These are phyloP conservation scores for Volvariella surrecta DNA, from an alignment of 1,284 basidiomycete genomes.

Conservation along the genomic window DNA sequence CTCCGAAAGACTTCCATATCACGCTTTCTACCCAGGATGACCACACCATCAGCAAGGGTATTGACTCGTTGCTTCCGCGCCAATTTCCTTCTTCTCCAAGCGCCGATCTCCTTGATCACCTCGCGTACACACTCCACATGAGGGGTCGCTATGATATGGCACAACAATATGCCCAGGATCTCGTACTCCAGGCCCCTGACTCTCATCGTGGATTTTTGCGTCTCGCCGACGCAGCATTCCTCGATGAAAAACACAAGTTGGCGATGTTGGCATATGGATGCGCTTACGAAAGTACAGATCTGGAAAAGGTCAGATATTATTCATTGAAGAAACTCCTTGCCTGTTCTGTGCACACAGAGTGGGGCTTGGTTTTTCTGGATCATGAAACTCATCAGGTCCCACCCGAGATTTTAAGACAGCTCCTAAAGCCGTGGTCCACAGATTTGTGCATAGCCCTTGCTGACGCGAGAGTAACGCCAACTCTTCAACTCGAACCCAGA, in stretches of 20 bases:
- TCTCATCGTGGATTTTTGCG: constrained; percentile 42
- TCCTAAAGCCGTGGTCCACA: constrained; percentile 35
- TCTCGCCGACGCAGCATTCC: constrained; percentile 35
- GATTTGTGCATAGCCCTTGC: constrained; percentile 25
- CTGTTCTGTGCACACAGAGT: constrained; percentile 40
- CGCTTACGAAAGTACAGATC: constrained; percentile 28
- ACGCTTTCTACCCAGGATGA: constrained; percentile 35
- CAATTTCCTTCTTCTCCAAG: constrained; percentile 18
- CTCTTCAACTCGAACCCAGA: constrained; percentile 31
- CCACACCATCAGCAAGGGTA: constrained; percentile 35
- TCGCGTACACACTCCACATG: constrained; percentile 35
- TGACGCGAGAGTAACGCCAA: constrained; percentile 21
- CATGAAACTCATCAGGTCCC: constrained; percentile 31
- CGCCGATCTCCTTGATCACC: constrained; percentile 34
- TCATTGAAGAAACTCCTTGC: constrained; percentile 35
- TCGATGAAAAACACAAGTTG: constrained; percentile 30
- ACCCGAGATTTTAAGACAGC: constrained; percentile 17
- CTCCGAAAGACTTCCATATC: constrained; percentile 47
- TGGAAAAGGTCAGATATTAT: constrained; percentile 24
- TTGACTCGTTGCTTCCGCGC: constrained; percentile 27
- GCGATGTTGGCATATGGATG: constrained; percentile 46
- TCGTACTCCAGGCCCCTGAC: constrained; percentile 23
- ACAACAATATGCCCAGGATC: constrained; percentile 21
- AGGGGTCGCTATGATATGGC: constrained; percentile 28
- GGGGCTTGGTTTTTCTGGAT: constrained; percentile 36